phyloP scores from a whole-genome alignment of 345 rosid species.

The Acer saccharum region DNA sequence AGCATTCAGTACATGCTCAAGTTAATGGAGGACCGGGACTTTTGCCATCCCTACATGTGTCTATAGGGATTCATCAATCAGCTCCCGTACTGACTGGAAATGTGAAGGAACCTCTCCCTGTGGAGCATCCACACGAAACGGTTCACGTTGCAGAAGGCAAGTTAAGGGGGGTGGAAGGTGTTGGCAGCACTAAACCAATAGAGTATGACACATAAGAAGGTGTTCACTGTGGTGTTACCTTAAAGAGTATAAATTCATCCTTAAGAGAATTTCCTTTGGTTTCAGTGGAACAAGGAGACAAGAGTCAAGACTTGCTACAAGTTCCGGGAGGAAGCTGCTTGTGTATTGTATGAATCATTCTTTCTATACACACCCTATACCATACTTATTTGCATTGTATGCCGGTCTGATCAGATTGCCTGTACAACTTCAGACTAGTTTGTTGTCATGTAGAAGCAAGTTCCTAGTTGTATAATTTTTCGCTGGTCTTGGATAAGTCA shows the following conservation, averaged over 20 bases:
- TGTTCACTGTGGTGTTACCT: conserved; percentile 32
- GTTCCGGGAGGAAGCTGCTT: background rate
- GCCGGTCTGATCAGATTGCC: background rate
- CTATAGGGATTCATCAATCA: background rate
- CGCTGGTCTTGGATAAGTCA: background rate
- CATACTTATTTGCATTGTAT: no score
- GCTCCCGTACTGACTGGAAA: background rate
- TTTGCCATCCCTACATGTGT: background rate
- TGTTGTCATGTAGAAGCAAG: background rate
- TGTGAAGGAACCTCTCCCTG: conserved; percentile 29
- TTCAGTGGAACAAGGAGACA: background rate
- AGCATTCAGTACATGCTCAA: background rate
- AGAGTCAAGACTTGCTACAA: background rate
- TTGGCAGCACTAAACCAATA: conserved; percentile 57
- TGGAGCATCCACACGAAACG: conserved; percentile 51
- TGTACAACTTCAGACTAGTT: background rate
- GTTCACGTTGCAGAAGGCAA: conserved; percentile 49
- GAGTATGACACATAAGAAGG: no score
- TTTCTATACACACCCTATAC: no score
- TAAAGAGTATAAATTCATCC: conserved; percentile 21
- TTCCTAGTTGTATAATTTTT: background rate
- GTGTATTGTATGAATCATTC: background rate
- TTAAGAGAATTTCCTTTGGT: conserved; percentile 26
- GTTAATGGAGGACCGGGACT: background rate
- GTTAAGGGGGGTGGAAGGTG: conserved; percentile 48